These are phyloP conservation scores for Pleurotus pulmonarius DNA, from an alignment of 768 basidiomycete species.

Conservation along the genomic window DNA sequence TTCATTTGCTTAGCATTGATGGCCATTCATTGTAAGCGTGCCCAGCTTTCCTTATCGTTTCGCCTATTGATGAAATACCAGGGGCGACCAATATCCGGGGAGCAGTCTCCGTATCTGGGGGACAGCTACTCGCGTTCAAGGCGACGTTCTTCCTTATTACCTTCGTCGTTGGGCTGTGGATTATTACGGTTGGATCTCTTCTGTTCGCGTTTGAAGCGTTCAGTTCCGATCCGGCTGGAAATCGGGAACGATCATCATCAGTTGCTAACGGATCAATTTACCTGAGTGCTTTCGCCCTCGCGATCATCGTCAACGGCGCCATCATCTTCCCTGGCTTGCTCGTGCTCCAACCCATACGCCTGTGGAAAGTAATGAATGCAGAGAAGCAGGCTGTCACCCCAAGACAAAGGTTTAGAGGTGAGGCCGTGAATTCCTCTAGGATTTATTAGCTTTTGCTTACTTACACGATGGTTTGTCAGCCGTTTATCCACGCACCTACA, in stretches of 20 bases:
- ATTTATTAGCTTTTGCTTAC: slow-evolving; percentile 5
- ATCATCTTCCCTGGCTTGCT: slow-evolving; percentile 69
- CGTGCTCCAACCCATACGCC: slow-evolving; percentile 64
- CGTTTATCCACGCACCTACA: slow-evolving; percentile 67
- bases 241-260: slow-evolving; percentile 30
- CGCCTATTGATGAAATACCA: slow-evolving; percentile 19
- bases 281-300: slow-evolving; percentile 57
- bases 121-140: slow-evolving; percentile 59
- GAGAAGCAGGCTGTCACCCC: slow-evolving; percentile 68
- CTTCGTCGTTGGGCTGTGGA: slow-evolving; percentile 53
- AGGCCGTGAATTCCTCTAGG: slow-evolving; percentile 17
- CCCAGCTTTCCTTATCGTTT: neutral
- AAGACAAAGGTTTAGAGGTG: slow-evolving; percentile 75
- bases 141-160: slow-evolving; percentile 59
- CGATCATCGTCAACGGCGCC: slow-evolving; percentile 59
- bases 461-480: slow-evolving; percentile 31
- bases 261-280: slow-evolving; percentile 72
- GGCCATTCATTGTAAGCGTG: slow-evolving; percentile 52
- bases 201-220: slow-evolving; percentile 66
- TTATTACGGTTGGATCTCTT: slow-evolving; percentile 64
- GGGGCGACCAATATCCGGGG: slow-evolving; percentile 53
- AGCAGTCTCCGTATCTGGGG: slow-evolving; percentile 59
- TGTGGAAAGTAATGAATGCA: slow-evolving; percentile 53
- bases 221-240: slow-evolving; percentile 21
- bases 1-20: slow-evolving; percentile 54